Base-by-base conservation (phyloP, 345 rosid genomes). In the Aethionema arabicum region DNA sequence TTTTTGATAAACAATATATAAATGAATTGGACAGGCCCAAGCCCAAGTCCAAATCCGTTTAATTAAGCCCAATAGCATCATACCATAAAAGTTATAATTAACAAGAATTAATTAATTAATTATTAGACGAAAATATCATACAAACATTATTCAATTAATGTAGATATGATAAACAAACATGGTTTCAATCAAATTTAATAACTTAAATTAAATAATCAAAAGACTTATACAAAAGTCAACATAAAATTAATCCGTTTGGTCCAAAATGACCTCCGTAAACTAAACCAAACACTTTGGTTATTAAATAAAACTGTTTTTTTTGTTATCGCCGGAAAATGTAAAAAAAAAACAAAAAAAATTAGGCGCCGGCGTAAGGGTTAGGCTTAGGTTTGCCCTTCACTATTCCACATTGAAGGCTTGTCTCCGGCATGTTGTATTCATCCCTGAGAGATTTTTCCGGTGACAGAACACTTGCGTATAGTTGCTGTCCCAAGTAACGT, bases 401-500 rank as follows among this genome's bases (percentile, higher is more conserved):
- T 3, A 74, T 16, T 16, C 98, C 98, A 41, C 96, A 91, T 0
- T 79, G 77, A 13, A 56, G 59, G 12, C 83, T 54, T 45, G 80
- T 67, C 29, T 88, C 91, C 2, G 96, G 98, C 30, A 85, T 52
- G 74, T 85, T 84, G 73, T 88, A 88, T 68, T 91, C 98, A 13
- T 91, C 98, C 58, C 86, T 73, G 4, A 91, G 82, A 4, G 98
- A 91, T 11, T 79, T 72, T 43, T 44, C 80, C 0, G 93, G 98
- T 0, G 91, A 88, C 8, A 75, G 52, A 33, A 88, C 82, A 11
- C 98, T 91, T 2, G 61, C 56, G 55, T 91, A 91, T 11, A 88
- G 76, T 59, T 91, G 89, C 35, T 91, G 89, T 11, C 98, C 98
- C 4, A 91, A 69, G 63, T 84, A 84, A 2, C 79, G 47, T 56